Percentiles rank a stretch among this genome's conserved stretches.
phyloP scores from a whole-genome alignment of 1,284 basidiomycete genomes.

The Sanguinoderma infundibulare region DNA sequence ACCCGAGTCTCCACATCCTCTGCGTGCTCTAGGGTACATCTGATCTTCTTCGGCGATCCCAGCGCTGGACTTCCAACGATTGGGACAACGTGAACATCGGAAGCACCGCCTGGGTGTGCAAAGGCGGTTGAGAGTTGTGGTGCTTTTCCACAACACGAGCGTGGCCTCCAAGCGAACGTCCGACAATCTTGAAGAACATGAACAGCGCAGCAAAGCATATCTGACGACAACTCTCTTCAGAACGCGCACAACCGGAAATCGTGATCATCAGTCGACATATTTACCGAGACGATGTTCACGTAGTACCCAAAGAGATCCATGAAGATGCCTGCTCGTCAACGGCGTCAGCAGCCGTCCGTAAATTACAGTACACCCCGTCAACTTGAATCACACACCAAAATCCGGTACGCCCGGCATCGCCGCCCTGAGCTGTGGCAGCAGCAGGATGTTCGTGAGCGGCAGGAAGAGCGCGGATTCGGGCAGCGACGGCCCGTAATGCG shows the following conservation, averaged over 20 bases:
- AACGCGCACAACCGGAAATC: not conserved
- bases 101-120: not conserved
- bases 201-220: conserved; percentile 13
- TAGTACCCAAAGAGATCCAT: conserved; percentile 16
- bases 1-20: too few species aligned
- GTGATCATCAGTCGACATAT: not conserved
- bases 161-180: not conserved
- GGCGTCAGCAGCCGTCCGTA: not conserved
- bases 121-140: not conserved
- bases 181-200: conserved; percentile 16
- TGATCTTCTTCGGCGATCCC: not conserved
- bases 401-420: conserved; percentile 13
- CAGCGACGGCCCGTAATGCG: conserved; percentile 5
- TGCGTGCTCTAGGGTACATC: not conserved
- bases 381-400: not conserved
- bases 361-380: too few species aligned
- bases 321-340: conserved; percentile 5
- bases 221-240: not conserved
- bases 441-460: conserved; percentile 13
- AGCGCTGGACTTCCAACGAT: not conserved
- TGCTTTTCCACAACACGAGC: too few species aligned
- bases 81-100: too few species aligned
- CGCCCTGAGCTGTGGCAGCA: conserved; percentile 8
- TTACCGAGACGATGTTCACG: conserved; percentile 12
- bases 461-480: conserved; percentile 13